Evolutionary conservation across 305 asterid genomes (phyloP).

Genomic region (Fraxinus platypoda): DNA sequence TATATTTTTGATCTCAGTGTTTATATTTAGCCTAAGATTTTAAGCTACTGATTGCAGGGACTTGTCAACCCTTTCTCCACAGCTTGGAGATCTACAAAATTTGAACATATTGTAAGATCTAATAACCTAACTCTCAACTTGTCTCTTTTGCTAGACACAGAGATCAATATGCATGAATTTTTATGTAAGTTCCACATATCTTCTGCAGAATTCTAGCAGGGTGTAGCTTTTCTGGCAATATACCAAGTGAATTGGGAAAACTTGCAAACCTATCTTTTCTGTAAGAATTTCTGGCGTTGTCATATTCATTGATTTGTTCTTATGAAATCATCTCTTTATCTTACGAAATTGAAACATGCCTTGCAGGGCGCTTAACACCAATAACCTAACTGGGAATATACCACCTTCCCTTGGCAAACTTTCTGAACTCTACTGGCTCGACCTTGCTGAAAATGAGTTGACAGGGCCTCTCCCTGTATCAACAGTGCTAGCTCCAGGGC

Average conservation of each 20-base stretch:
- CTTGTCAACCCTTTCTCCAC: conserved; percentile 72
- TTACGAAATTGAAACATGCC: not conserved
- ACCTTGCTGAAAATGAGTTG: conserved; percentile 80
- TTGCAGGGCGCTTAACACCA: conserved; percentile 80
- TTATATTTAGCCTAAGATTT: conserved; percentile 10
- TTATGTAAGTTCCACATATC: conserved; percentile 3
- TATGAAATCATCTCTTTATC: not conserved
- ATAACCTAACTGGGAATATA: conserved; percentile 78
- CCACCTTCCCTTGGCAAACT: conserved; percentile 83
- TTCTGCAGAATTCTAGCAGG: conserved; percentile 84
- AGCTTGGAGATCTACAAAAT: conserved; percentile 71
- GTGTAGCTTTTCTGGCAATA: conserved; percentile 71
- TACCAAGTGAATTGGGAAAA: conserved; percentile 81
- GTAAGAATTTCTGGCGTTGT: conserved; percentile 41
- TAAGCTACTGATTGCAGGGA: conserved; percentile 52
- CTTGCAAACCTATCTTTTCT: conserved; percentile 69
- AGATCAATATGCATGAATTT: not conserved
- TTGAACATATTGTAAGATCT: conserved; percentile 68
- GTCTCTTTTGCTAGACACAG: not conserved
- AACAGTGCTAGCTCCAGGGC: conserved; percentile 52
- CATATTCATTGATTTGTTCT: not conserved
- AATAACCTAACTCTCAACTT: not conserved
- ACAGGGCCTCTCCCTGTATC: conserved; percentile 79
- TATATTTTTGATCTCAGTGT: not conserved
- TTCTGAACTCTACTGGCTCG: conserved; percentile 83